Percentiles rank a stretch among this genome's conserved stretches.
These are phyloP conservation scores for Westerdykella aurantiaca DNA, from an alignment of 2,329 filamentous ascomycete genomes.

Conservation along the genomic window DNA sequence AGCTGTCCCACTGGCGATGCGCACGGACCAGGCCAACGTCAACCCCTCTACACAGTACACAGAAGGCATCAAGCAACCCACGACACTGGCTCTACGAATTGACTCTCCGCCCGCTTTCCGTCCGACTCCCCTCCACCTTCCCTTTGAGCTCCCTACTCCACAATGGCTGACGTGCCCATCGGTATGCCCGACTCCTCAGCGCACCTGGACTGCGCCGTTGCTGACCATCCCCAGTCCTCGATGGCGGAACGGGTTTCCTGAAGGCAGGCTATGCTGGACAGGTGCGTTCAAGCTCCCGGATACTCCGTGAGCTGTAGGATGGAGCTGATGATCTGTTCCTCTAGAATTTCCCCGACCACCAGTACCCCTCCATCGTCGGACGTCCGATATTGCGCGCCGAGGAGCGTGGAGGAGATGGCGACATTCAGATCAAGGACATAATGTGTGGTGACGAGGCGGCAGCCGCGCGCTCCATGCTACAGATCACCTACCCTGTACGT, in stretches of 20 bases:
- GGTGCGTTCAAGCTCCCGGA: conserved; percentile 42
- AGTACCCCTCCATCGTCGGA: conserved; percentile 97
- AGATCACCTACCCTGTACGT: conserved; percentile 87
- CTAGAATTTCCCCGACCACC: conserved; percentile 97
- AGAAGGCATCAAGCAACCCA: conserved; percentile 2
- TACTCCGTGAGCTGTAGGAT: background rate
- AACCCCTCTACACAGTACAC: conserved; percentile 18
- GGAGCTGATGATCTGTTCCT: conserved; percentile 7
- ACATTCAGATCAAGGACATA: conserved; percentile 85
- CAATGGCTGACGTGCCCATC: conserved; percentile 47
- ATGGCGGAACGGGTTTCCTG: conserved; percentile 98
- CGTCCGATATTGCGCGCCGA: conserved; percentile 95
- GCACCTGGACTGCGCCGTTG: conserved; percentile 7
- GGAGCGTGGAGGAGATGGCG: conserved; percentile 64
- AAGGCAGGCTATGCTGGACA: conserved; percentile 98
- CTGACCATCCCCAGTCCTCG: conserved; percentile 66
- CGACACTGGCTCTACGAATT: conserved; percentile 7
- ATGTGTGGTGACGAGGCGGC: conserved; percentile 99
- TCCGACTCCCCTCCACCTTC: conserved; percentile 4
- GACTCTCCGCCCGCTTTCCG: conserved; percentile 7
- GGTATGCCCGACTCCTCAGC: conserved; percentile 31
- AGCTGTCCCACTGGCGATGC: conserved; percentile 3
- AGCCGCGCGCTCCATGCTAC: conserved; percentile 90
- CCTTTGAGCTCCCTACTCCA: conserved; percentile 16
- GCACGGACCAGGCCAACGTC: conserved; percentile 28